Evolutionary conservation across 2,329 filamentous ascomycete species (phyloP), one percentile per base, ranked within the genome.

Genomic region (Clonostachys sp.): DNA sequence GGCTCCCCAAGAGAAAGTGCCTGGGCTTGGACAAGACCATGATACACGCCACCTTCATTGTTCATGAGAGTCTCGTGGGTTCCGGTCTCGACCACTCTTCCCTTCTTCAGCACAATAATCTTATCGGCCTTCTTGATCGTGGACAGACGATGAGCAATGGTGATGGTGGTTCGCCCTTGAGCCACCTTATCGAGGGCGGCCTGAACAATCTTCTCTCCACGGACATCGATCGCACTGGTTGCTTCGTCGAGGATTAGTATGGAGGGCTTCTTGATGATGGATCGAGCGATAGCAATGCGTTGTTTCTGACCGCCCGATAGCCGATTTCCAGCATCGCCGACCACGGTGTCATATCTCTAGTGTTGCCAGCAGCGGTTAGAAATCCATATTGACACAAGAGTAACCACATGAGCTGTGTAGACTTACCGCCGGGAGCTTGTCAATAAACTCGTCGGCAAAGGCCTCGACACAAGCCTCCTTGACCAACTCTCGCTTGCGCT

Each of bases 241-340:
- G 88, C 87, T 63, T 92, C 87, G 57, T 94, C 87, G 8, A 94
- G 71, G 35, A 91, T 83, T 4, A 90, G 71, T 39, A 89, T 87
- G 13, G 76, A 75, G 0, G 88, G 87, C 50, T 84, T 74, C 49
- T 85, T 81, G 42, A 91, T 76, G 50, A 92, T 89, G 38, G 83
- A 84, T 33, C 88, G 75, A 2, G 87, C 87, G 51, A 91, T 91
- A 3, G 87, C 86, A 20, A 95, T 77, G 6, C 90, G 80, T 61
- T 95, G 89, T n/a, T 88, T 80, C 61, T 95, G 89, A 1, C 90
- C 90, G n/a, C 89, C 87, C 12, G 86, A 90, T 2, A 95, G 70
- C 60, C 88, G 89, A 43, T 86, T 84, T 5, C 89, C 89, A 30
- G 79, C 79, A 58, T 92, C 88, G 2, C 89, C 89, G 2, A 94